phyloP scores from a whole-genome alignment of 192 early-diverging fungal species.

The Backusella parvicylindrica region DNA sequence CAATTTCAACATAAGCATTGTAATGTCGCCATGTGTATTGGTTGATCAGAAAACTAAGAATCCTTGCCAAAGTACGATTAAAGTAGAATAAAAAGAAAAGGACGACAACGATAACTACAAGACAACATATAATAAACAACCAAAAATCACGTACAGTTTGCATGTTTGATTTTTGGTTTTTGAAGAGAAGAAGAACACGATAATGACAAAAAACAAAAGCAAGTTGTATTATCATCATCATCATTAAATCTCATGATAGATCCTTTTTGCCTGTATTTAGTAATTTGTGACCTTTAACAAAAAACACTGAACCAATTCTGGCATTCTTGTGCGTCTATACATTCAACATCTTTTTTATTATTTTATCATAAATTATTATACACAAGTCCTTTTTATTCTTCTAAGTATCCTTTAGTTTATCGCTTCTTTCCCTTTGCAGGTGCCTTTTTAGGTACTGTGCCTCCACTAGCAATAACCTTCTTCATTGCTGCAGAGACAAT shows the following conservation, averaged over 20 bases:
- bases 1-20: conserved; percentile 67
- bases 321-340: not conserved
- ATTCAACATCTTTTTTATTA: not conserved
- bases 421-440: conserved; percentile 29
- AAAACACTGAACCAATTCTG: conserved; percentile 2
- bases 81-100: conserved; percentile 77
- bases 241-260: not conserved
- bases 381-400: not conserved
- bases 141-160: conserved; percentile 41
- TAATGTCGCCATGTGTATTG: conserved; percentile 67
- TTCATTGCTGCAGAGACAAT: conserved; percentile 33
- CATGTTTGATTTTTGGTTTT: not conserved
- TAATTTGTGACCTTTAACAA: not conserved
- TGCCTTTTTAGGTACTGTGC: conserved; percentile 10
- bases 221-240: not conserved
- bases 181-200: not conserved
- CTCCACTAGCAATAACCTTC: conserved; percentile 26
- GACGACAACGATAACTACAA: conserved; percentile 60
- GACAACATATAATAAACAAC: conserved; percentile 64
- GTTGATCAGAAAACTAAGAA: conserved; percentile 56
- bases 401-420: conserved; percentile 3
- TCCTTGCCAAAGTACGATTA: conserved; percentile 56
- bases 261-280: not conserved
- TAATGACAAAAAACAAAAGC: not conserved
- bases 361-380: not conserved